Percentiles rank a stretch among this genome's conserved stretches.
phyloP scores from a whole-genome alignment of 2,329 filamentous ascomycete genomes.

The Claviceps fusiformis region DNA sequence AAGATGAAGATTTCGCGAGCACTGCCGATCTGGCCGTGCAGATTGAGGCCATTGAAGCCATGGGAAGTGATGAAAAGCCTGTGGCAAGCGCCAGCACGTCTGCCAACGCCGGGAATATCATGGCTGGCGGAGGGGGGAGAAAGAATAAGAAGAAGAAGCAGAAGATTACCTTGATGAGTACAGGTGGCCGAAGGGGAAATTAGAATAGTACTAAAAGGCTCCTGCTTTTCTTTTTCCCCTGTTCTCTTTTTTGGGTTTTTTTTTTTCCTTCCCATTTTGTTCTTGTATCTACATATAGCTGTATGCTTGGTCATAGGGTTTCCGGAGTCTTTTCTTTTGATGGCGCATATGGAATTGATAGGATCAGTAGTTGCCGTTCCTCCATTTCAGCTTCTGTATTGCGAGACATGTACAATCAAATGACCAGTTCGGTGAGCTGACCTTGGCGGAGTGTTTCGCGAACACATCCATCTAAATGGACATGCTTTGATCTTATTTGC shows the following conservation, averaged over 20 bases:
- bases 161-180: constrained; percentile 62
- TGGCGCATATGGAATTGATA: background rate
- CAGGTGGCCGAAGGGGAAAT: constrained; percentile 38
- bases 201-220: constrained; percentile 9
- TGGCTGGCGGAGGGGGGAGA: constrained; percentile 27
- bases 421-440: too few species aligned
- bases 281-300: background rate
- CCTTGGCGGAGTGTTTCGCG: too few species aligned
- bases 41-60: constrained; percentile 38
- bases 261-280: too few species aligned
- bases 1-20: constrained; percentile 61
- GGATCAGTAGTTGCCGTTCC: background rate
- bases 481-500: too few species aligned
- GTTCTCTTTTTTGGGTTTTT: too few species aligned
- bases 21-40: constrained; percentile 46
- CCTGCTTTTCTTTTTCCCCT: background rate
- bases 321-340: background rate
- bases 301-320: background rate
- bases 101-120: constrained; percentile 8
- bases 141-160: constrained; percentile 52
- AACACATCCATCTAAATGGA: too few species aligned
- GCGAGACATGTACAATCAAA: too few species aligned
- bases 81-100: constrained; percentile 5
- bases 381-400: background rate
- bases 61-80: constrained; percentile 15